Base-by-base conservation (phyloP, 73 alveolate species). In the Durusdinium trenchii region DNA sequence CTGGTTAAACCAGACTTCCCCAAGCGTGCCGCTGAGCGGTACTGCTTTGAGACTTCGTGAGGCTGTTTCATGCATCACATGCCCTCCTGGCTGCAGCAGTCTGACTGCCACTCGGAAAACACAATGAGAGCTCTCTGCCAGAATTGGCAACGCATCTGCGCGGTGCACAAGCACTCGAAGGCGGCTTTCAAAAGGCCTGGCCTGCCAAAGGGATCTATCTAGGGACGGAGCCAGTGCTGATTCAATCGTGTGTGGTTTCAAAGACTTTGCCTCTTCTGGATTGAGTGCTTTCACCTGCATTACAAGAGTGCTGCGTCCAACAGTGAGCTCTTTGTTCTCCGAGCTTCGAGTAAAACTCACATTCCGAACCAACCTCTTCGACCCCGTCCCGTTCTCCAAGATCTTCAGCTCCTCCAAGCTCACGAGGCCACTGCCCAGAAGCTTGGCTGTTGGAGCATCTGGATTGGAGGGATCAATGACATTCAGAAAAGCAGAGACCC, bases 131-230 rank as follows among this genome's bases (percentile, higher is more conserved):
- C 89, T 91, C 38, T 54, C 89, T 47, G 64, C 97, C 18, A 76
- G 87, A 51, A 91, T 87, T 0, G 99, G 99, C 61, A 93, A 57
- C 26, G 83, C 99, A 30, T 93, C 99, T 16, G 93, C 99, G 9
- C 99, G 99, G 64, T 93, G 99, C 99, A 93, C 90, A 20, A 93
- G 93, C 7, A 93, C 50, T 10, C 89, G 99, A 35, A 93, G 92
- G 36, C 99, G 90, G 40, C 82, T 48, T 54, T 76, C 92, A 64
- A 93, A 93, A 36, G 82, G 99, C 93, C 50, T 93, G 61, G 57
- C 89, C 47, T 75, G 93, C 99, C 99, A 93, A n/a, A 93, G 99
- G 36, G 90, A 50, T 50, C 75, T 93, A 64, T 93, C 99, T 47
- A 93, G 36, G 57, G 99, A 93, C 32, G 99, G 99, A 26, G 92